These are phyloP conservation scores for Anisodus tanguticus DNA, from an alignment of 257 asterid genomes.

Conservation along the genomic window DNA sequence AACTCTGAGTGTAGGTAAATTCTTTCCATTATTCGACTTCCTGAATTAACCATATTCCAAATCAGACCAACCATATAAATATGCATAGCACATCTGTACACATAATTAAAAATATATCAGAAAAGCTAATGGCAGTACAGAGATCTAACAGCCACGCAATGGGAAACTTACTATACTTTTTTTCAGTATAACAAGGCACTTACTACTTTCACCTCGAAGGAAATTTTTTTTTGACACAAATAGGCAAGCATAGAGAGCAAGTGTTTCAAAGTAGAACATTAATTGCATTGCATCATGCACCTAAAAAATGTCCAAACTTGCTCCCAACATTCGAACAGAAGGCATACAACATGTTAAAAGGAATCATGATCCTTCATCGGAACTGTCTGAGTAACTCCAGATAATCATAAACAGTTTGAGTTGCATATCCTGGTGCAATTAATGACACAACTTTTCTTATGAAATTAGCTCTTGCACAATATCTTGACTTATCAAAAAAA, in stretches of 20 bases:
- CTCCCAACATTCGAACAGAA: background rate
- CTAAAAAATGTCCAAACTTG: background rate
- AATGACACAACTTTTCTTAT: constrained; percentile 18
- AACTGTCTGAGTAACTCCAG: background rate
- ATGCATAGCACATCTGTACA: constrained; percentile 17
- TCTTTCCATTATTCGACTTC: constrained; percentile 24
- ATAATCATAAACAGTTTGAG: background rate
- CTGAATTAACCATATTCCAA: constrained; percentile 19
- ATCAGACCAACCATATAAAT: constrained; percentile 29
- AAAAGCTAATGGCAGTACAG: background rate
- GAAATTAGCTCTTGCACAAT: constrained; percentile 13
- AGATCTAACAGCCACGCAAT: background rate
- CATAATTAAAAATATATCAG: background rate
- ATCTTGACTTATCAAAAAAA: background rate
- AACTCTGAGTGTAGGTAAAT: background rate
- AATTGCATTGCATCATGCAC: background rate
- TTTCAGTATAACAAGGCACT: background rate
- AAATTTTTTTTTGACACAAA: background rate
- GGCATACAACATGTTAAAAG: background rate
- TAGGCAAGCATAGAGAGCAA: background rate
- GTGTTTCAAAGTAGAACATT: background rate
- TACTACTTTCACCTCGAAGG: background rate
- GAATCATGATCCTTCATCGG: constrained; percentile 16
- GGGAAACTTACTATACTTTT: background rate
- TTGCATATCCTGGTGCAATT: constrained; percentile 9